phyloP scores from a whole-genome alignment of 2,329 filamentous ascomycete species.

The Davidsoniella virescens region DNA sequence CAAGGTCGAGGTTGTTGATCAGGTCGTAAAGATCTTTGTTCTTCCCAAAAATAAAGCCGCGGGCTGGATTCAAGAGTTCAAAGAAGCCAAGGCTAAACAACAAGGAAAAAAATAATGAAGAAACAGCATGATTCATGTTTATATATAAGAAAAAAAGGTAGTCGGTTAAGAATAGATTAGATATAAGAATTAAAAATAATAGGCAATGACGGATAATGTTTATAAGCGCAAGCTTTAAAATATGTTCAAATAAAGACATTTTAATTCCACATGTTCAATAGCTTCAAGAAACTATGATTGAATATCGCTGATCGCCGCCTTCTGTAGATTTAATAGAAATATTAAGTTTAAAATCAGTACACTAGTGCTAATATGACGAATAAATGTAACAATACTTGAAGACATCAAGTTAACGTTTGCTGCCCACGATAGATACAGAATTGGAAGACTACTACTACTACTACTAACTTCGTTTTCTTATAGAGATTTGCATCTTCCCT shows the following conservation, averaged over 20 bases:
- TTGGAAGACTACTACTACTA: neutral
- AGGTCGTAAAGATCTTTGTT: conserved; percentile 66
- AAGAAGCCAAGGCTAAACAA: conserved; percentile 48
- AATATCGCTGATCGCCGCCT: neutral
- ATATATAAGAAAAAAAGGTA: conserved; percentile 7
- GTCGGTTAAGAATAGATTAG: neutral
- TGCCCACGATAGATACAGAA: neutral
- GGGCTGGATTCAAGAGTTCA: conserved; percentile 73
- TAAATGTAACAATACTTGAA: too few species aligned
- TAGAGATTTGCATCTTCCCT: conserved; percentile 5
- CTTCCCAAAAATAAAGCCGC: conserved; percentile 55
- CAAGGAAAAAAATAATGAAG: conserved; percentile 14
- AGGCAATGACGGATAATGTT: neutral
- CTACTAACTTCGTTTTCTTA: neutral
- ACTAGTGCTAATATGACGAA: too few species aligned
- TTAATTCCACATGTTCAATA: too few species aligned
- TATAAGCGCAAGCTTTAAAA: neutral
- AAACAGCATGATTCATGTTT: neutral
- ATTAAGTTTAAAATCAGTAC: conserved; percentile 1
- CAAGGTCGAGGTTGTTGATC: conserved; percentile 76
- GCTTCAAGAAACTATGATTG: too few species aligned
- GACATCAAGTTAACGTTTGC: too few species aligned
- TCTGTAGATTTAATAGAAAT: neutral
- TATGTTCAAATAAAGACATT: neutral
- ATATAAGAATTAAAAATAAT: conserved; percentile 1